These are phyloP conservation scores for Ambrosia hybrid DNA, from an alignment of 140 eudicot genomes.

Conservation along the genomic window DNA sequence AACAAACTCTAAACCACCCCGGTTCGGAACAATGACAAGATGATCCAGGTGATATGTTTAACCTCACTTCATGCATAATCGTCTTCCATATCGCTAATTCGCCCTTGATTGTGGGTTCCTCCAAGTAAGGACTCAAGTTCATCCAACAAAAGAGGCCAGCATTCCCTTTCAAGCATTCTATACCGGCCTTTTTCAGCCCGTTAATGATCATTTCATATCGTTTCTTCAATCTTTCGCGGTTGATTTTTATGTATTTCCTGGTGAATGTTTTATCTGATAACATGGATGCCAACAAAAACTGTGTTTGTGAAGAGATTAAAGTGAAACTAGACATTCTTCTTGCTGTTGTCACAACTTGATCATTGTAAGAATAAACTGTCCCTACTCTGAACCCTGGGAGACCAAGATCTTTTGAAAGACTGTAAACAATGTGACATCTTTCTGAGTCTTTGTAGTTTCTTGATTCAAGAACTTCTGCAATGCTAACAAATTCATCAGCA, in stretches of 20 bases:
- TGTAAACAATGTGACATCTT: constrained; percentile 87
- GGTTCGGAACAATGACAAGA: constrained; percentile 93
- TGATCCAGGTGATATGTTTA: constrained; percentile 88
- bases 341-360: constrained; percentile 82
- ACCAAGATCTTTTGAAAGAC: constrained; percentile 89
- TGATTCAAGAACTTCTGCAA: constrained; percentile 70
- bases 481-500: constrained; percentile 69
- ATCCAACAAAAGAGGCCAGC: constrained; percentile 97
- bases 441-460: constrained; percentile 61
- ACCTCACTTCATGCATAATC: constrained; percentile 58
- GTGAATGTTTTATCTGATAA: constrained; percentile 65
- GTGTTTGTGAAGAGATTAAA: constrained; percentile 89
- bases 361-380: constrained; percentile 83
- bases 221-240: constrained; percentile 65
- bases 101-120: constrained; percentile 40
- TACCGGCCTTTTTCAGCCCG: constrained; percentile 67
- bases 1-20: constrained; percentile 96
- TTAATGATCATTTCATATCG: constrained; percentile 67
- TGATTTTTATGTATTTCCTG: constrained; percentile 58
- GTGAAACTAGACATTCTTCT: constrained; percentile 96
- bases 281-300: constrained; percentile 76
- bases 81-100: constrained; percentile 69
- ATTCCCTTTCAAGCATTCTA: constrained; percentile 75
- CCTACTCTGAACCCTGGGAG: constrained; percentile 93
- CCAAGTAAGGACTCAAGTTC: constrained; percentile 68